Evolutionary conservation across 2,329 filamentous ascomycete genomes (phyloP).

Genomic region (Xylaria sp.): DNA sequence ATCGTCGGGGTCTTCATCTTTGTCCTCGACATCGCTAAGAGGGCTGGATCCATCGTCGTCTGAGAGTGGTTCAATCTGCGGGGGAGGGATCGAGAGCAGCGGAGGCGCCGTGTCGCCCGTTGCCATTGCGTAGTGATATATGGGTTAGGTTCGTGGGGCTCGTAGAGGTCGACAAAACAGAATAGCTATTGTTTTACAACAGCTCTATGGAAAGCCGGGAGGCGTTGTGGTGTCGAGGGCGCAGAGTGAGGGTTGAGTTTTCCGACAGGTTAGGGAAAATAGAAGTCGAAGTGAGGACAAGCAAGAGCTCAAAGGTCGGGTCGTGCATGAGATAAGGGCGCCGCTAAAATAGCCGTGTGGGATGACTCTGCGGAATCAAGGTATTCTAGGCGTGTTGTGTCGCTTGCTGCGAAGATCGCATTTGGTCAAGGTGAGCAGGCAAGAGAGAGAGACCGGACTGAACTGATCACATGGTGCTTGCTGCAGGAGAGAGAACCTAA

Average conservation of each 20-base stretch:
- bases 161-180: neutral
- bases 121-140: conserved; percentile 50
- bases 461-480: conserved; percentile 35
- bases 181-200: neutral
- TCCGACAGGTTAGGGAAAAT: conserved; percentile 18
- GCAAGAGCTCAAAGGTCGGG: conserved; percentile 11
- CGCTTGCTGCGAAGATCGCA: conserved; percentile 23
- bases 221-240: conserved; percentile 5
- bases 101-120: conserved; percentile 55
- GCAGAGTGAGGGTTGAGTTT: conserved; percentile 22
- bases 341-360: conserved; percentile 16
- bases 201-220: neutral
- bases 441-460: conserved; percentile 29
- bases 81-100: conserved; percentile 55
- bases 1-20: conserved; percentile 71
- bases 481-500: conserved; percentile 33
- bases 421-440: conserved; percentile 27
- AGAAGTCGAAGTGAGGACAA: conserved; percentile 11
- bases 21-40: conserved; percentile 88
- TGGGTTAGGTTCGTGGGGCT: neutral
- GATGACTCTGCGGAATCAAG: conserved; percentile 27
- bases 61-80: conserved; percentile 53
- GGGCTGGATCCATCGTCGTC: conserved; percentile 81
- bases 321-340: conserved; percentile 18
- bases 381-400: conserved; percentile 26